phyloP scores from a whole-genome alignment of 768 basidiomycete genomes.

The Jaapia argillacea region DNA sequence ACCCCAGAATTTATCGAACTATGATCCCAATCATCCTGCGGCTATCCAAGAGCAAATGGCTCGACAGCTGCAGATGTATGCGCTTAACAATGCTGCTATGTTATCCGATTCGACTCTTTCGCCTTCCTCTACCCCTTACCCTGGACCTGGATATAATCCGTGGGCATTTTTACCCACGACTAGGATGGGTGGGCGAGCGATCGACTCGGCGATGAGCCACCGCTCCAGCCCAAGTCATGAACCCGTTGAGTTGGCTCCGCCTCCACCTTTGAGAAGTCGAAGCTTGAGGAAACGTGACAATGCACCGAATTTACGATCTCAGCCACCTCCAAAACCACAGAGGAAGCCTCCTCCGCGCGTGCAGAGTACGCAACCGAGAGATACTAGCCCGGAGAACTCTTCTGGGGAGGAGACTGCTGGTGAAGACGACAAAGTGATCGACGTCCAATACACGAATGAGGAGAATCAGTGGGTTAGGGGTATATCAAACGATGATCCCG shows the following conservation, averaged over 20 bases:
- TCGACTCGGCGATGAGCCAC: constrained; percentile 42
- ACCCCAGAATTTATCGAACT: constrained; percentile 21
- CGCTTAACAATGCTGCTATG: constrained; percentile 54
- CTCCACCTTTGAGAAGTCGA: constrained; percentile 33
- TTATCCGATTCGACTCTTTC: constrained; percentile 70
- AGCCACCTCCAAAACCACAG: constrained; percentile 13
- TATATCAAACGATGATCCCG: constrained; percentile 29
- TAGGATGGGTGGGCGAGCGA: constrained; percentile 21
- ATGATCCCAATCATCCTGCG: constrained; percentile 33
- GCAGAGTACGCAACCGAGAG: constrained; percentile 74
- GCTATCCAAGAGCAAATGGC: constrained; percentile 62
- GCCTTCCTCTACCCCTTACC: constrained; percentile 68
- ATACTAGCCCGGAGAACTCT: constrained; percentile 66
- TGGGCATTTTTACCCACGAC: constrained; percentile 56
- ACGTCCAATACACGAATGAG: constrained; percentile 13
- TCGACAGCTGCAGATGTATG: constrained; percentile 70
- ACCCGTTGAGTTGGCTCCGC: constrained; percentile 41
- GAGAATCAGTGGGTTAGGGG: constrained; percentile 12
- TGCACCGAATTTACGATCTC: constrained; percentile 23
- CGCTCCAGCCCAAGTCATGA: constrained; percentile 67
- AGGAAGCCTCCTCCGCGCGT: constrained; percentile 68
- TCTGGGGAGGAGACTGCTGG: constrained; percentile 77
- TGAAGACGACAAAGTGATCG: constrained; percentile 37
- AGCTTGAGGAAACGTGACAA: constrained; percentile 36
- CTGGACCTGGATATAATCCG: constrained; percentile 49